Base-by-base conservation (phyloP, 441 rosid species). In the Pelargonium citronellum region DNA sequence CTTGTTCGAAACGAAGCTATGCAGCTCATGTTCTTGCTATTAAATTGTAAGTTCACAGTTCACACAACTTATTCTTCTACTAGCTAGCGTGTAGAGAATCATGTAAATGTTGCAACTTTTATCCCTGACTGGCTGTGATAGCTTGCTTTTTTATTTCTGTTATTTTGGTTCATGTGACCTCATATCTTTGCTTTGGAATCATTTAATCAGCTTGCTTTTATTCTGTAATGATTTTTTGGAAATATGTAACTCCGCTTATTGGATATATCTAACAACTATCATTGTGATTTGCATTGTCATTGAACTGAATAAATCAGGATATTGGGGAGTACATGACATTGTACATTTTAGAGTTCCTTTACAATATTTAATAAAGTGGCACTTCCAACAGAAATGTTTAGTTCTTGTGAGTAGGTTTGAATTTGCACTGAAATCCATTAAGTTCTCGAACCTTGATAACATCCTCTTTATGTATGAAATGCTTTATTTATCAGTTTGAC, bases 1-100 rank as follows among this genome's bases (percentile, higher is more conserved):
- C 69, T 7, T 71, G 89, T 91, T 67, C 90, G 82, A 69, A 91
- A 79, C 79, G 86, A 83, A 84, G 91, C 95, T 75, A 75, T 92
- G 68, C 85, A 70, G 69, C 81, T 89, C 61, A 79, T 88, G 55
- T 85, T 75, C 79, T 78, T 90, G 81, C 84, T 87, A 41, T 80
- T 91, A 69, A 95, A 95, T 78, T 87, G 99, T 95, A 83, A 81
- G 93, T 66, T 44, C 12, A 17, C 20, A 20, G 93, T 66, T 44
- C 7, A 17, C 20, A 41, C 19, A 2, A 5, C 63, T 44, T 41
- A 20, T 46, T 58, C 64, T 58, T 20, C 64, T 58, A 5, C 30
- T 58, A 17, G 64, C 30, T 58, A 19, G 30, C 1, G 34, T 58
- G 30, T 27, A 8, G 64, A 19, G 19, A 9, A 58, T 58, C 34